phyloP scores from a whole-genome alignment of 169 alveolate genomes.

The Plasmodium adleri region DNA sequence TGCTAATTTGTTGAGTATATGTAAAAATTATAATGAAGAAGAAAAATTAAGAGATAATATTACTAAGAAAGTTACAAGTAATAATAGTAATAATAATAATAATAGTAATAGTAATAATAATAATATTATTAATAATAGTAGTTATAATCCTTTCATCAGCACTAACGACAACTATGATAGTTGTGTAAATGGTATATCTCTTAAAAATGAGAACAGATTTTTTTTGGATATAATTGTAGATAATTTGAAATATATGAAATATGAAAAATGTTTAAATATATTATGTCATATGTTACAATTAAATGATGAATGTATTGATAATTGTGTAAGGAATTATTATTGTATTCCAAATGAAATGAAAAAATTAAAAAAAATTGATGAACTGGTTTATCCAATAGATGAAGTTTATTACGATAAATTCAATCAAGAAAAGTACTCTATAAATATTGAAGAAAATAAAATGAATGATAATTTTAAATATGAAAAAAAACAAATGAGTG shows the following conservation, averaged over 20 bases:
- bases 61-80: too few species aligned
- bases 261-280: conserved; percentile 26
- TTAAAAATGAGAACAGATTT: conserved; percentile 18
- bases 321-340: neutral
- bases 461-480: neutral
- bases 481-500: neutral
- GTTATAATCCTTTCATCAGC: too few species aligned
- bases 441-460: neutral
- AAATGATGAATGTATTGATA: conserved; percentile 2
- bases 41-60: neutral
- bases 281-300: conserved; percentile 20
- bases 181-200: neutral
- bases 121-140: too few species aligned
- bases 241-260: conserved; percentile 19
- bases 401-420: conserved; percentile 5
- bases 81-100: too few species aligned
- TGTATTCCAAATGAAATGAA: conserved; percentile 67
- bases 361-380: conserved; percentile 20
- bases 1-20: conserved; percentile 12
- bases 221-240: conserved; percentile 38
- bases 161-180: too few species aligned
- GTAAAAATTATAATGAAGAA: neutral
- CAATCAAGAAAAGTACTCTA: neutral
- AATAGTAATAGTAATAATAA: too few species aligned
- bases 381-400: conserved; percentile 18